Percentiles rank a stretch among this genome's conserved stretches.
Evolutionary conservation across 2,329 filamentous ascomycete genomes (phyloP).

Genomic region (Cordyceps tenuipes): DNA sequence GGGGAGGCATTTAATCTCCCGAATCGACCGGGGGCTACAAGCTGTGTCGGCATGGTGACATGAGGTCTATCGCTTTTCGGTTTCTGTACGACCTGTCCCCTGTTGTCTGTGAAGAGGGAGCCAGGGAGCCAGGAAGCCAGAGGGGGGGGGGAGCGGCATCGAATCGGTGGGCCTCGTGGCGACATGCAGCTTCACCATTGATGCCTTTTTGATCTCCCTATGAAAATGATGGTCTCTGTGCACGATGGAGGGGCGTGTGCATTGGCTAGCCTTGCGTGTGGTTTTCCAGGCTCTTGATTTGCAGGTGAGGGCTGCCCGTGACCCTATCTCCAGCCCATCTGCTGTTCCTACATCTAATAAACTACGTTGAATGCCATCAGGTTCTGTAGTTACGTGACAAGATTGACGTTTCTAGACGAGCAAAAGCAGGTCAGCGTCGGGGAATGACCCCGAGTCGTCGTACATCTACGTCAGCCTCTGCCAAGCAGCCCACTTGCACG

Average conservation of each 20-base stretch:
- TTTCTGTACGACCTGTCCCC: not conserved
- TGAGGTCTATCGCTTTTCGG: no score
- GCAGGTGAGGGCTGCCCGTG: not conserved
- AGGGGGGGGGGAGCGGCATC: not conserved
- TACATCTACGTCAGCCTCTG: no score
- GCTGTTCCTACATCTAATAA: no score
- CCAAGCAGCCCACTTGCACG: no score
- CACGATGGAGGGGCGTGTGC: not conserved
- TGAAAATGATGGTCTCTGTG: not conserved
- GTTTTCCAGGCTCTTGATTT: not conserved
- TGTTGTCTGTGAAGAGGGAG: not conserved
- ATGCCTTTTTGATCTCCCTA: not conserved
- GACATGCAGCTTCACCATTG: not conserved
- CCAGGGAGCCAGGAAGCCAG: not conserved
- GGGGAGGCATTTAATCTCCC: slow-evolving; percentile 7
- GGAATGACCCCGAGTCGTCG: no score
- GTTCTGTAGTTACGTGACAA: no score
- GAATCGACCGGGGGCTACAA: not conserved
- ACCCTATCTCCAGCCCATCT: not conserved
- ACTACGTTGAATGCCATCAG: no score
- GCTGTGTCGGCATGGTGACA: not conserved
- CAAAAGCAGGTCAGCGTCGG: no score
- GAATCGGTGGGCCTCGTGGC: slow-evolving; percentile 1
- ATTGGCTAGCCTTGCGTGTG: not conserved
- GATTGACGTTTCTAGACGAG: no score